Conservation (phyloP, 306 rosid species). For the Vigna radiata region DNA sequence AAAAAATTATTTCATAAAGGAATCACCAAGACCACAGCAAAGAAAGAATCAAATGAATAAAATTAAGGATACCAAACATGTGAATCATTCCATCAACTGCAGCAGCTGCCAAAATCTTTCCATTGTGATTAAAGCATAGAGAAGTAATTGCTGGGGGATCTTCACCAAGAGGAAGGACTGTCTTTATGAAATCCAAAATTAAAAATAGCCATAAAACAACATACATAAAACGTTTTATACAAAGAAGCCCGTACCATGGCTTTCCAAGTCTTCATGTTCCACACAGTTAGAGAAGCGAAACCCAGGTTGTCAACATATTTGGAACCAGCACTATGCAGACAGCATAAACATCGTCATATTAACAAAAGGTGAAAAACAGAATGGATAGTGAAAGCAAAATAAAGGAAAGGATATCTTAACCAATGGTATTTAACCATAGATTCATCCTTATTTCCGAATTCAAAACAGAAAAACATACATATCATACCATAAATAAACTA, state of each 20-base stretch:
- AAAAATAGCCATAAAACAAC: constrained; percentile 49
- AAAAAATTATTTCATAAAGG: not conserved
- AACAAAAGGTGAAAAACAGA: constrained; percentile 27
- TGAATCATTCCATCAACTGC: constrained; percentile 99
- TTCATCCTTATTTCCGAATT: constrained; percentile 21
- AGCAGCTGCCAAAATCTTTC: constrained; percentile 93
- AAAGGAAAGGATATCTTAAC: constrained; percentile 15
- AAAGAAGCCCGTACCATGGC: constrained; percentile 77
- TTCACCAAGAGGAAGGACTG: constrained; percentile 98
- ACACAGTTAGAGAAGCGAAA: constrained; percentile 85
- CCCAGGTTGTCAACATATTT: constrained; percentile 68
- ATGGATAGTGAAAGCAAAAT: constrained; percentile 25
- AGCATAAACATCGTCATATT: constrained; percentile 14
- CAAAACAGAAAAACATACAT: constrained; percentile 20
- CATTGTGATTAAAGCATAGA: constrained; percentile 94
- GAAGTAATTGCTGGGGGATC: constrained; percentile 99
- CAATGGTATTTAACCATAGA: constrained; percentile 12
- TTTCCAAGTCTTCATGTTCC: constrained; percentile 99
- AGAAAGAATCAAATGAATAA: constrained; percentile 26
- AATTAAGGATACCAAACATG: constrained; percentile 97
- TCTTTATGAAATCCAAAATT: constrained; percentile 74
- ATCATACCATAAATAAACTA: constrained; percentile 12
- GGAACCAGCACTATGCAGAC: constrained; percentile 67
- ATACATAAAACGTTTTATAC: constrained; percentile 41
- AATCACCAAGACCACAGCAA: constrained; percentile 11